Evolutionary conservation across 2,329 filamentous ascomycete species (phyloP).

Genomic region (Ceratocystis harringtonii): DNA sequence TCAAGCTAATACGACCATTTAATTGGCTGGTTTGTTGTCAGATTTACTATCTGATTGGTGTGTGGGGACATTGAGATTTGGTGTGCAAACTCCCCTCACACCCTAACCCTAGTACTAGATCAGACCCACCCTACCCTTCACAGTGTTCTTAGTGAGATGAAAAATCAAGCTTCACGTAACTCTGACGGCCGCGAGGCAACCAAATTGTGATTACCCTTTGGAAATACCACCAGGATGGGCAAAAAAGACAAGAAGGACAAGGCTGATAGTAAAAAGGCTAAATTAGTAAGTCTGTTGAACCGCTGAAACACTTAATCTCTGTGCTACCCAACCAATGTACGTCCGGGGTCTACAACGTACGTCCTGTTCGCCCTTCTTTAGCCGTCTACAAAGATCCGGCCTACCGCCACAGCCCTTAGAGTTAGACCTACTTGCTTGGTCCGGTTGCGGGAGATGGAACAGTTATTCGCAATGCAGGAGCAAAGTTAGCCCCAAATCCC

Average conservation of each 20-base stretch:
- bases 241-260: constrained; percentile 35
- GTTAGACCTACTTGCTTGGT: not conserved
- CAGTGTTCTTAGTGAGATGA: too few relatives aligned
- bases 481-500: not conserved
- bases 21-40: too few relatives aligned
- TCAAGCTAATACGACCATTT: too few relatives aligned
- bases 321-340: not conserved
- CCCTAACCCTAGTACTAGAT: too few relatives aligned
- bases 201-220: not conserved
- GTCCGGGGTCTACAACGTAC: not conserved
- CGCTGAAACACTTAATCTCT: not conserved
- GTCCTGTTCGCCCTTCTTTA: too few relatives aligned
- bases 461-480: not conserved
- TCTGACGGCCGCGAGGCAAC: too few relatives aligned
- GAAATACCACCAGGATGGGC: constrained; percentile 25
- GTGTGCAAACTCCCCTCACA: too few relatives aligned
- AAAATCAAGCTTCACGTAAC: too few relatives aligned
- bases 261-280: constrained; percentile 35
- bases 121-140: too few relatives aligned
- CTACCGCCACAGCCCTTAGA: not conserved
- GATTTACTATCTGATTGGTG: too few relatives aligned
- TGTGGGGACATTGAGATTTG: too few relatives aligned
- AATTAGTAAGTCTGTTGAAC: constrained; percentile 26
- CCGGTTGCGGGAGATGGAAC: not conserved
- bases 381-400: not conserved